Base-by-base conservation (phyloP, 768 basidiomycete species). In the Lactifluus hygrophoroides region DNA sequence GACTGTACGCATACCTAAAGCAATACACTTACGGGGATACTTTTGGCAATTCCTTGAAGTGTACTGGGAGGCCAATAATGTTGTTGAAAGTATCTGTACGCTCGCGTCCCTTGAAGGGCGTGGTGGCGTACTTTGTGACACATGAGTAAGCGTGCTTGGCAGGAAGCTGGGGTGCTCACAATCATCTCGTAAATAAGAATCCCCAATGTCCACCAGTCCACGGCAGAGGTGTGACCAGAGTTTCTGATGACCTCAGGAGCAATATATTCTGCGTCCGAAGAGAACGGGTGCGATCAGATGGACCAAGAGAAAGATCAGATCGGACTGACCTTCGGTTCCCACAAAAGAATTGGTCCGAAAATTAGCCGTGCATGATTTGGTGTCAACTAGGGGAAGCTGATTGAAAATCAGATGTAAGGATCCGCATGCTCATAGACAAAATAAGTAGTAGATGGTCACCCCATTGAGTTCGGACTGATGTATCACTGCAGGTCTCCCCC, bases 101-200 rank as follows among this genome's bases (percentile, higher is more conserved):
- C 76, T 92, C 86, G 56, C 81, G 79, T 47, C 96, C 96, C 76
- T 99, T 99, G 86, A 98, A 98, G 43, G 96, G 96, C 59, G 96
- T 98, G 58, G 94, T 96, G 35, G 94, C 95, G 73, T 90, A 98
- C 94, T 97, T 17, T 5, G 21, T 11, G 8, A 16, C 30, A 48
- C 17, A 28, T 40, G 30, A 25, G 74, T 51, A 66, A 62, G 65
- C 60, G 48, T 48, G 19, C 34, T n/a, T 13, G 19, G 30, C 16
- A 17, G 32, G 5, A 40, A 51, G 17, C n/a, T 14, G 11, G 44
- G 63, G 73, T 61, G 83, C 90, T 80, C 79, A 93, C 90, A 73
- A 94, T 93, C 92, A 96, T 96, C 76, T 99, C 96, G 76, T 94
- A 96, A 67, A 98, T 91, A 68, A 99, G 82, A 68, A 98, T 97